Conservation (phyloP, 1,284 basidiomycete species). For the Boletus sp. region DNA sequence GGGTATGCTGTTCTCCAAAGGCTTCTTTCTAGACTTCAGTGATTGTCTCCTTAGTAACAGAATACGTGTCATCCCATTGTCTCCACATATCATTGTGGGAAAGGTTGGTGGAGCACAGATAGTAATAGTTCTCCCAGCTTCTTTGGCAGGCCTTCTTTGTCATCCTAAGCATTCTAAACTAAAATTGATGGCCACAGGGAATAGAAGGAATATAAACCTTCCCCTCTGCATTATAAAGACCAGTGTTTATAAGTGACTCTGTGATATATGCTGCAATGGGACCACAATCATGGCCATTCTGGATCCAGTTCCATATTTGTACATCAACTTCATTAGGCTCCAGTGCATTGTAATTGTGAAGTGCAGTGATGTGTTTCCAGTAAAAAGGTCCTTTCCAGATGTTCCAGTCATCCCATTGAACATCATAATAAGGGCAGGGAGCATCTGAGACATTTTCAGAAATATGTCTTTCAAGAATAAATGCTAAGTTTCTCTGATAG, state of each 20-base stretch:
- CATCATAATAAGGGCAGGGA: not conserved
- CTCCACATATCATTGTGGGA: not conserved
- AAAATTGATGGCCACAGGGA: not conserved
- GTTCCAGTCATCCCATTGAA: not conserved
- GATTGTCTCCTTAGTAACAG: not conserved
- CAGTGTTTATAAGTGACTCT: not conserved
- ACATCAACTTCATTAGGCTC: not conserved
- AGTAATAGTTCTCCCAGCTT: not conserved
- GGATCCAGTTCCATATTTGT: not conserved
- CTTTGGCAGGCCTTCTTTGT: not conserved
- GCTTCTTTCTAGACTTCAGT: not conserved
- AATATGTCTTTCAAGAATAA: slow-evolving; percentile 1
- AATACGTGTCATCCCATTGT: not conserved
- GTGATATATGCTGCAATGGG: not conserved
- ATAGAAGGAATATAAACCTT: not conserved
- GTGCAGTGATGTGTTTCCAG: not conserved
- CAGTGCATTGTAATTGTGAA: not conserved
- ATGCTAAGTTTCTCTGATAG: not conserved
- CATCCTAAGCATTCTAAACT: not conserved
- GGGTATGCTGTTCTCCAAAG: not conserved
- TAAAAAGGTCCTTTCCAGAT: not conserved
- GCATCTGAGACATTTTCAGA: not conserved
- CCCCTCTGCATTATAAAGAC: not conserved
- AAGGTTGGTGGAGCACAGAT: not conserved
- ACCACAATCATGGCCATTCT: slow-evolving; percentile 3